These are phyloP conservation scores for Leptographium flavum DNA, from an alignment of 2,329 filamentous ascomycete species.

Conservation along the genomic window DNA sequence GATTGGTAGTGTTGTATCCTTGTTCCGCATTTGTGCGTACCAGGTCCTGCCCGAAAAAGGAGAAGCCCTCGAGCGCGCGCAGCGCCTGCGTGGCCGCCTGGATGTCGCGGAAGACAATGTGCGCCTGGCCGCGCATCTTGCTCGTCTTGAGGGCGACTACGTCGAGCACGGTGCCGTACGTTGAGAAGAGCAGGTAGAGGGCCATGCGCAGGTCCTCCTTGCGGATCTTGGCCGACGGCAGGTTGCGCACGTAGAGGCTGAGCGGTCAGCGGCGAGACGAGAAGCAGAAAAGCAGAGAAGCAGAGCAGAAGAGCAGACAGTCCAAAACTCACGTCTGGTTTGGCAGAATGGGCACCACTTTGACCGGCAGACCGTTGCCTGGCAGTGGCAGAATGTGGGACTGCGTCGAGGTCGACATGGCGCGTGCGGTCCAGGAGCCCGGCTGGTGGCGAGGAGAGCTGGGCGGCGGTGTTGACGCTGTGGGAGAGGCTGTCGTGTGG, in stretches of 20 bases:
- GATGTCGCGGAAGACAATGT: slow-evolving; percentile 78
- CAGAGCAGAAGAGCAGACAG: slow-evolving; percentile 10
- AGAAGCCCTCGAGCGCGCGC: slow-evolving; percentile 72
- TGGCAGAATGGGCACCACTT: slow-evolving; percentile 43
- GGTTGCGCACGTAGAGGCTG: slow-evolving; percentile 79
- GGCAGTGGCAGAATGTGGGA: slow-evolving; percentile 16
- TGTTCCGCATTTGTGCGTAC: too few species aligned
- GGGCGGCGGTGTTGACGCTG: not conserved
- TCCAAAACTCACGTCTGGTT: slow-evolving; percentile 63
- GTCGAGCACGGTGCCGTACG: slow-evolving; percentile 84
- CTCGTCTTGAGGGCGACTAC: slow-evolving; percentile 77
- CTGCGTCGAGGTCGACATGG: slow-evolving; percentile 21
- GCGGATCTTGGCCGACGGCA: slow-evolving; percentile 73
- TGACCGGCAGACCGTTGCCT: slow-evolving; percentile 17
- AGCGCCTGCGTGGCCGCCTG: slow-evolving; percentile 90
- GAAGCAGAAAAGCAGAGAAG: slow-evolving; percentile 3
- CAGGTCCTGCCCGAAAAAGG: slow-evolving; percentile 74
- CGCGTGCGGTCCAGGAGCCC: not conserved
- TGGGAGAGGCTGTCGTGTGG: not conserved
- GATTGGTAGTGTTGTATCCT: too few species aligned
- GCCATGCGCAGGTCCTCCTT: slow-evolving; percentile 77
- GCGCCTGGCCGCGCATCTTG: slow-evolving; percentile 93
- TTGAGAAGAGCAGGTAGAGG: slow-evolving; percentile 87
- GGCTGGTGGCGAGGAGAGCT: not conserved
- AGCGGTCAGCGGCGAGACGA: slow-evolving; percentile 13